Evolutionary conservation across 345 rosid genomes (phyloP).

Genomic region (Microthlaspi erraticum): DNA sequence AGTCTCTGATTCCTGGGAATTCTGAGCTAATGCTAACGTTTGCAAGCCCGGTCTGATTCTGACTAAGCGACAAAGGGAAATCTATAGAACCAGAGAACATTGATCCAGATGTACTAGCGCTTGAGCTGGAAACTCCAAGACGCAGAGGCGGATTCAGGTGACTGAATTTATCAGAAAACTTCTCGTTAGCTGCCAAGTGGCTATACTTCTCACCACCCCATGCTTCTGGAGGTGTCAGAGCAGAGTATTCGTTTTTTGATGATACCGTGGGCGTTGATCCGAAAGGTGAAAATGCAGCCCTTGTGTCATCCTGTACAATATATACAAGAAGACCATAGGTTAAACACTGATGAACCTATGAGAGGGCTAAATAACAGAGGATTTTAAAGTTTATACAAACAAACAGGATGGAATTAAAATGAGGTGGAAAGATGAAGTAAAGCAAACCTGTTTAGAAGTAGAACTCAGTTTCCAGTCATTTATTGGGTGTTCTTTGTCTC

Average conservation of each 20-base stretch:
- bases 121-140: constrained; percentile 54
- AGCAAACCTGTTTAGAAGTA: constrained; percentile 64
- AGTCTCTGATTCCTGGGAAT: constrained; percentile 52
- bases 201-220: constrained; percentile 80
- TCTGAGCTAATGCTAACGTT: constrained; percentile 37
- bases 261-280: constrained; percentile 57
- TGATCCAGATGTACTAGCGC: constrained; percentile 57
- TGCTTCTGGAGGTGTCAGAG: constrained; percentile 87
- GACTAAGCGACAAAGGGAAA: constrained; percentile 51
- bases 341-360: constrained; percentile 1
- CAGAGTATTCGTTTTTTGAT: constrained; percentile 63
- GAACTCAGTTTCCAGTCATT: constrained; percentile 81
- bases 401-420: neutral
- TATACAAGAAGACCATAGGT: neutral
- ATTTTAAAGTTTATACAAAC: neutral
- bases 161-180: constrained; percentile 51
- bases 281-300: constrained; percentile 45
- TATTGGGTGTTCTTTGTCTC: constrained; percentile 62
- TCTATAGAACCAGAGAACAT: constrained; percentile 62
- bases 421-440: constrained; percentile 16
- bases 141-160: constrained; percentile 61
- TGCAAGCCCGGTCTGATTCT: constrained; percentile 38
- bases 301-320: constrained; percentile 58
- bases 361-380: neutral
- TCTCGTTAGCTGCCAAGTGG: constrained; percentile 52